Conservation (phyloP, 2,329 filamentous ascomycete genomes). For the Trichoderma brevicompactum region DNA sequence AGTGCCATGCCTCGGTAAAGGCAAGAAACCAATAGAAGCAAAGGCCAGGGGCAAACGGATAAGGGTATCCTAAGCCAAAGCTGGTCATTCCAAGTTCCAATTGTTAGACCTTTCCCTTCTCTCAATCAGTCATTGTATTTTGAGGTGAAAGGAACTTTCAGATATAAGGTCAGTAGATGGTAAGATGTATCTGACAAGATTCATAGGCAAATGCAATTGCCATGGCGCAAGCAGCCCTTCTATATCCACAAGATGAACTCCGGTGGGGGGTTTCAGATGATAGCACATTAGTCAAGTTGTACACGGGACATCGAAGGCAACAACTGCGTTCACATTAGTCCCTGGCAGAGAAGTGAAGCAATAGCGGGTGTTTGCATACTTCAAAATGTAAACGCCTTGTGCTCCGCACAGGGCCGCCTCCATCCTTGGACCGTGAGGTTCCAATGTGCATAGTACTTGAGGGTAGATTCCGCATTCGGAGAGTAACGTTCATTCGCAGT, state of each 20-base stretch:
- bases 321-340: constrained; percentile 33
- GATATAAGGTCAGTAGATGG: background rate
- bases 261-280: constrained; percentile 37
- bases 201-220: background rate
- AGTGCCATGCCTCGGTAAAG: constrained; percentile 11
- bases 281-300: constrained; percentile 38
- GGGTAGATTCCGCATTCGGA: background rate
- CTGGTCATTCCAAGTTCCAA: background rate
- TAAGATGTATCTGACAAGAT: background rate
- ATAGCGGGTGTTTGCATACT: constrained; percentile 38
- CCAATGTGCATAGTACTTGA: background rate
- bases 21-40: background rate
- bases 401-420: background rate
- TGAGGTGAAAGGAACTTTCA: background rate
- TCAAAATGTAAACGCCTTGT: constrained; percentile 29
- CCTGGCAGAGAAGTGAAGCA: constrained; percentile 30
- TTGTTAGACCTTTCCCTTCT: background rate
- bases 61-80: background rate
- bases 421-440: background rate
- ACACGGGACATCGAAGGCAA: constrained; percentile 38
- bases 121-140: background rate
- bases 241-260: background rate
- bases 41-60: constrained; percentile 3
- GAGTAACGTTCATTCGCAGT: background rate
- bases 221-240: background rate